Evolutionary conservation across 495 filamentous ascomycete genomes (phyloP), one percentile per base, ranked within the genome.

Genomic region (Penicillium simplicissimum): DNA sequence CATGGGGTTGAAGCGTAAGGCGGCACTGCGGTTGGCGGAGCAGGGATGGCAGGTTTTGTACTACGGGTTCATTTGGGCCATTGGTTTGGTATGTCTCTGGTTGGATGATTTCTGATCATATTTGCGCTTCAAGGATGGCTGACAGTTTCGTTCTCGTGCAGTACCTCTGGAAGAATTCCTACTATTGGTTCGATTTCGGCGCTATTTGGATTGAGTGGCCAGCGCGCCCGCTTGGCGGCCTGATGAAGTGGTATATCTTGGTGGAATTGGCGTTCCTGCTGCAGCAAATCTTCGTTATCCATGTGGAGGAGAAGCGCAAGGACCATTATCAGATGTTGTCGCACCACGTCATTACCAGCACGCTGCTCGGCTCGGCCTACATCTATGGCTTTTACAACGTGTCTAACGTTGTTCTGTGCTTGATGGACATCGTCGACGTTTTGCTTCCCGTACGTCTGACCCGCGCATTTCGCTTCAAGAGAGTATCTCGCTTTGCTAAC

Each of bases 291-390:
- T 75, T 98, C 42, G 91, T 97, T 49, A 89, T 98, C 69, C 89
- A 98, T 75, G 90, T 98, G 60, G 96, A 98, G 73, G 88, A 96
- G 75, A 84, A 90, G 62, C 82, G 95, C 54, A 98, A 98, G 75
- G 95, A 98, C 67, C 89, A 96, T 73, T 88, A 85, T 71, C 95
- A 98, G 72, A 97, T 97, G 96, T 87, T 98, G 59, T 88, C 87
- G 11, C 95, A 98, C 74, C 95, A 98, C 73, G 84, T 97, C 67
- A 86, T 97, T 67, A 98, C 95, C 21, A 89, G 87, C 73, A 78
- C 80, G 19, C 82, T 98, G 45, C 86, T 98, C 54, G 86, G 87
- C 64, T 81, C 83, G 14, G 91, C 88, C 48, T 98, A 98, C 69
- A 82, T 87, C 62, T 96, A 93, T 67, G 86, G 90, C 66, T 86